These are phyloP conservation scores for Coemansia sp. DNA, from an alignment of 192 early-diverging fungal genomes.

Conservation along the genomic window DNA sequence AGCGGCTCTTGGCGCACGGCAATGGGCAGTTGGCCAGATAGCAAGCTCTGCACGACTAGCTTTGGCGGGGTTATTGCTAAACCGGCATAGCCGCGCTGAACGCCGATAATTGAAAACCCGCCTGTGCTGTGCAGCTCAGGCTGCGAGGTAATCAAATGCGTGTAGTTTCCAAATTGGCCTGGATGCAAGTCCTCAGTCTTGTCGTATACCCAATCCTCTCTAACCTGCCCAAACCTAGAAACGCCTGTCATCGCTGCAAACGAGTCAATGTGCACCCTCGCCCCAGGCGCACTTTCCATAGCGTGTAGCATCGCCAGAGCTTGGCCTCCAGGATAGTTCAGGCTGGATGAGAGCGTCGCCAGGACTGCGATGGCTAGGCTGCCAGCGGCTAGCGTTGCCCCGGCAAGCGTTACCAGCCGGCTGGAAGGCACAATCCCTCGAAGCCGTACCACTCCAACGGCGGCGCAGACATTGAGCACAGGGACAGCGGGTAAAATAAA, in stretches of 20 bases:
- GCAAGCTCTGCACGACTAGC: background rate
- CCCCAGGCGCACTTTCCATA: conserved; percentile 38
- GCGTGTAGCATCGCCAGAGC: conserved; percentile 72
- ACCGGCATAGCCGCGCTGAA: conserved; percentile 33
- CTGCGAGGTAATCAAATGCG: conserved; percentile 40
- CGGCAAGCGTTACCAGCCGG: conserved; percentile 15
- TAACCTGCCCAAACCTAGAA: conserved; percentile 72
- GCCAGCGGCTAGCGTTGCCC: background rate
- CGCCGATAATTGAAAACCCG: conserved; percentile 25
- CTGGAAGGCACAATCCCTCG: conserved; percentile 15
- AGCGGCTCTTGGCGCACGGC: conserved; percentile 17
- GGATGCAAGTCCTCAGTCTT: conserved; percentile 63
- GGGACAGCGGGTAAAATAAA: conserved; percentile 90
- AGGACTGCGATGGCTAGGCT: conserved; percentile 14
- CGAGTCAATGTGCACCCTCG: conserved; percentile 71
- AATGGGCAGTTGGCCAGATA: conserved; percentile 6
- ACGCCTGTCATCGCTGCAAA: conserved; percentile 83
- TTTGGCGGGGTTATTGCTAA: conserved; percentile 5
- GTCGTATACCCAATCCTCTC: conserved; percentile 66
- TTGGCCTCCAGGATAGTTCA: conserved; percentile 91
- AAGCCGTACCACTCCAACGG: conserved; percentile 46
- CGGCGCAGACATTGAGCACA: conserved; percentile 76
- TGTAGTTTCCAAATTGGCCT: conserved; percentile 29
- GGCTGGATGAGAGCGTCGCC: conserved; percentile 64
- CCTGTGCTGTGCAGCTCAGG: conserved; percentile 16